Percentiles rank a stretch among this genome's conserved stretches.
Evolutionary conservation across 495 filamentous ascomycete genomes (phyloP).

Genomic region (Talaromyces thailandensis): DNA sequence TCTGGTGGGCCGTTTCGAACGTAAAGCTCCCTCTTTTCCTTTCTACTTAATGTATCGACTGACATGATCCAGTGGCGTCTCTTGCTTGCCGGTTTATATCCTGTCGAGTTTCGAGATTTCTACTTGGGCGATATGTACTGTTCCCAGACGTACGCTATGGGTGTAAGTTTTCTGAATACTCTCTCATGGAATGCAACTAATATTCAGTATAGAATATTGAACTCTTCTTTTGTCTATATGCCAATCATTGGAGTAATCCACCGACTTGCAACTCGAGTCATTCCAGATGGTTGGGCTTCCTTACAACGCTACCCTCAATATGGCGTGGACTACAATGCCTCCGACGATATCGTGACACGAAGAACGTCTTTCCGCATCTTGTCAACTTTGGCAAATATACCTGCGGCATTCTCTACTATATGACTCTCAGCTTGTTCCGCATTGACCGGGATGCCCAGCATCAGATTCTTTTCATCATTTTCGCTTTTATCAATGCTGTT

Average conservation of each 20-base stretch:
- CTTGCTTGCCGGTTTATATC: conserved; percentile 75
- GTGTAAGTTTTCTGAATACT: conserved; percentile 45
- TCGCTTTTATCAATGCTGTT: conserved; percentile 68
- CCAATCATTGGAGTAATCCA: conserved; percentile 61
- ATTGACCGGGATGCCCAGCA: conserved; percentile 50
- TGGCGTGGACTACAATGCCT: conserved; percentile 89
- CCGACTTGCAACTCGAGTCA: conserved; percentile 74
- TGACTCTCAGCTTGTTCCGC: conserved; percentile 71
- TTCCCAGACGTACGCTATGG: conserved; percentile 81
- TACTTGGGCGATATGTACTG: conserved; percentile 97
- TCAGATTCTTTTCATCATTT: conserved; percentile 65
- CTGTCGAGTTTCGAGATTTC: conserved; percentile 95
- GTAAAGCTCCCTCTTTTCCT: conserved; percentile 39
- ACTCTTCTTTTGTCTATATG: conserved; percentile 92
- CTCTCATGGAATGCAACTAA: conserved; percentile 15
- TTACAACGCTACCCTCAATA: conserved; percentile 72
- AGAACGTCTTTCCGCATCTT: conserved; percentile 83
- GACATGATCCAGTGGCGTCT: conserved; percentile 60
- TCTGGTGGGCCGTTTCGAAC: conserved; percentile 78
- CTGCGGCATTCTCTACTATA: conserved; percentile 72
- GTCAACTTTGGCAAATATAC: conserved; percentile 88
- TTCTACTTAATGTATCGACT: conserved; percentile 7
- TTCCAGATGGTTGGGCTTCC: conserved; percentile 78
- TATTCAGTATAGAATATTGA: conserved; percentile 59
- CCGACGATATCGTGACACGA: conserved; percentile 79